These are phyloP conservation scores for Calycina herbarum DNA, from an alignment of 2,329 filamentous ascomycete genomes.

Conservation along the genomic window DNA sequence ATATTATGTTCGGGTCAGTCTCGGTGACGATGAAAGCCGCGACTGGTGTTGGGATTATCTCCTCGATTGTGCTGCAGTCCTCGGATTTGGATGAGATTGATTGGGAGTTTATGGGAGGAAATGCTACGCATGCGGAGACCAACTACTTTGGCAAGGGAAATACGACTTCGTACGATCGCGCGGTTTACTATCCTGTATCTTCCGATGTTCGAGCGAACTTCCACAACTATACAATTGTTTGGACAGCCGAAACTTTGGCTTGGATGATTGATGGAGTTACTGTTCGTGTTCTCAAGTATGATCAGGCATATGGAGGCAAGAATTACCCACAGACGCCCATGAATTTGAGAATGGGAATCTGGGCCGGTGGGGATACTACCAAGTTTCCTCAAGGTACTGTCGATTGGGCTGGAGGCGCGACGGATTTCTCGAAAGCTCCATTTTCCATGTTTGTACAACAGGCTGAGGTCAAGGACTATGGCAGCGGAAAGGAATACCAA, in stretches of 20 bases:
- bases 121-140: constrained; percentile 61
- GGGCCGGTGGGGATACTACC: constrained; percentile 60
- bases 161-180: constrained; percentile 69
- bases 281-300: constrained; percentile 62
- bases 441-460: constrained; percentile 75
- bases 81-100: constrained; percentile 87
- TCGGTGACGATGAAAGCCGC: constrained; percentile 79
- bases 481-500: constrained; percentile 61
- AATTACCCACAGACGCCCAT: constrained; percentile 77
- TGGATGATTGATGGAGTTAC: constrained; percentile 70
- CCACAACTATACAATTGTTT: constrained; percentile 72
- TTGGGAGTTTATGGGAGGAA: constrained; percentile 77
- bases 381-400: constrained; percentile 55
- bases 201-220: constrained; percentile 55
- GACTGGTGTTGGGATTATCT: constrained; percentile 73
- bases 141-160: constrained; percentile 81
- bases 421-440: constrained; percentile 64
- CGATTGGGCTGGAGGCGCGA: constrained; percentile 69
- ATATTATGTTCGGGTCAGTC: constrained; percentile 81
- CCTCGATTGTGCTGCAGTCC: constrained; percentile 78
- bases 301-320: constrained; percentile 59
- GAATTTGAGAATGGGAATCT: constrained; percentile 67
- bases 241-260: constrained; percentile 65
- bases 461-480: constrained; percentile 57
- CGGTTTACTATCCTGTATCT: constrained; percentile 58